Base-by-base conservation (phyloP, 1,284 basidiomycete genomes). In the Thecaphora thlaspeos region DNA sequence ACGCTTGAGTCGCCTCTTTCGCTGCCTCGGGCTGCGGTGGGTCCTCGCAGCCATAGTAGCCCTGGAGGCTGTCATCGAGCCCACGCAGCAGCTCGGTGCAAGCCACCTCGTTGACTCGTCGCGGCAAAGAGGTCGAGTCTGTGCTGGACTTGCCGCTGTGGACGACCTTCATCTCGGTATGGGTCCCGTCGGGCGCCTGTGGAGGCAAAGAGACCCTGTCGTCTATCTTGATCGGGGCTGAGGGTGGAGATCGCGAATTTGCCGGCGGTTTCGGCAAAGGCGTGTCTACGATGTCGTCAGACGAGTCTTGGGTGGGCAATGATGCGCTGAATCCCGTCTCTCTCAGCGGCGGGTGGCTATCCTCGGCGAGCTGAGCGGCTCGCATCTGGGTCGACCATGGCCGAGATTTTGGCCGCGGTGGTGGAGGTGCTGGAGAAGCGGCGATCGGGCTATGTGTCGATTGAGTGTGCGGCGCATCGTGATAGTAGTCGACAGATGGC, bases 121-220 rank as follows among this genome's bases (percentile, higher is more conserved):
- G 11, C 4, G 18, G 7, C 39, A n/a, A 4, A 18, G 23, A n/a
- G 21, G 17, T 17, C 21, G 42, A 10, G 22, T 23, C 28, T 17
- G 32, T 17, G 34, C 32, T 21, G 22, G 14, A 26, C 17, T 22
- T 32, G 17, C 53, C 48, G n/a, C 32, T 21, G 34, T 51, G 40
- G 11, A 56, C 41, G 21, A 55, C 51, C 48, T 53, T 52, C 54
- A 56, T 56, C 48, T 56, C 54, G 14, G 54, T 56, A 23, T 42
- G 32, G 15, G 54, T 56, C 17, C 54, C 54, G 41, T 56, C 54
- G n/a, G 54, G 54, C 17, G 54, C 54, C 22, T 32, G 32, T 4
- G 49, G 49, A 5, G 49, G 49, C 24, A 51, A 19, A 18, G 49
- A 51, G 7, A 34, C 32, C 12, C 15, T 34, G 15, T 34, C 32